These are phyloP conservation scores for Anastatica hierochuntica DNA, from an alignment of 345 rosid genomes.

Conservation along the genomic window DNA sequence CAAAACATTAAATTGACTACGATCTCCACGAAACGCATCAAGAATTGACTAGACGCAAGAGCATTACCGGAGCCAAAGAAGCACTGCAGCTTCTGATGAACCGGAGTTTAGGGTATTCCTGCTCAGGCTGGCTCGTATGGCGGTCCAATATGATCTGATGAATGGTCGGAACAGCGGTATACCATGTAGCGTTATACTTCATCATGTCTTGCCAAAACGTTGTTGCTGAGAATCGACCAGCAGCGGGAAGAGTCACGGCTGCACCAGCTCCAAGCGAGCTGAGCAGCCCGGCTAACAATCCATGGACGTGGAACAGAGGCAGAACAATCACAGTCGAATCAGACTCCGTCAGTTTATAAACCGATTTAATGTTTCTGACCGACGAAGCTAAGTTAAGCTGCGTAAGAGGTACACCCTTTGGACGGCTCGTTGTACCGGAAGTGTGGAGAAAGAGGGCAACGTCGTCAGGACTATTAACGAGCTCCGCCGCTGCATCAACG, in stretches of 20 bases:
- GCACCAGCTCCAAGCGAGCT: slow-evolving; percentile 73
- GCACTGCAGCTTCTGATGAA: slow-evolving; percentile 90
- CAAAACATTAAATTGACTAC: background rate
- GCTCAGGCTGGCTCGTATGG: slow-evolving; percentile 47
- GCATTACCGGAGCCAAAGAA: slow-evolving; percentile 54
- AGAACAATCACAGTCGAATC: slow-evolving; percentile 79
- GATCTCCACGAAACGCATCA: background rate
- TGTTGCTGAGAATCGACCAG: slow-evolving; percentile 77
- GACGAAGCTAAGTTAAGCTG: slow-evolving; percentile 56
- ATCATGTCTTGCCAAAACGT: slow-evolving; percentile 76
- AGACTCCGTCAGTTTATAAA: slow-evolving; percentile 54
- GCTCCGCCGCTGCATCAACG: slow-evolving; percentile 9
- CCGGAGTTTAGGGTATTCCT: slow-evolving; percentile 54
- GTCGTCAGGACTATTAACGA: slow-evolving; percentile 50
- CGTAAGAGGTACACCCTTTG: slow-evolving; percentile 66
- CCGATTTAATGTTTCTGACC: slow-evolving; percentile 44
- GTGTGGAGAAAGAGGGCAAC: slow-evolving; percentile 62
- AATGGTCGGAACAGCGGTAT: slow-evolving; percentile 84
- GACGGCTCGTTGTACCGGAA: slow-evolving; percentile 73
- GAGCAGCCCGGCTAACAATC: slow-evolving; percentile 60
- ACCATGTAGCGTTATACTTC: slow-evolving; percentile 73
- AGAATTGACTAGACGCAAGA: background rate
- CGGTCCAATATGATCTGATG: slow-evolving; percentile 87
- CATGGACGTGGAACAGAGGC: slow-evolving; percentile 85
- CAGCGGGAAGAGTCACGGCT: slow-evolving; percentile 66